Percentiles rank a stretch among this genome's conserved stretches.
These are phyloP conservation scores for Fusarium austroafricanum DNA, from an alignment of 2,329 filamentous ascomycete genomes.

Conservation along the genomic window DNA sequence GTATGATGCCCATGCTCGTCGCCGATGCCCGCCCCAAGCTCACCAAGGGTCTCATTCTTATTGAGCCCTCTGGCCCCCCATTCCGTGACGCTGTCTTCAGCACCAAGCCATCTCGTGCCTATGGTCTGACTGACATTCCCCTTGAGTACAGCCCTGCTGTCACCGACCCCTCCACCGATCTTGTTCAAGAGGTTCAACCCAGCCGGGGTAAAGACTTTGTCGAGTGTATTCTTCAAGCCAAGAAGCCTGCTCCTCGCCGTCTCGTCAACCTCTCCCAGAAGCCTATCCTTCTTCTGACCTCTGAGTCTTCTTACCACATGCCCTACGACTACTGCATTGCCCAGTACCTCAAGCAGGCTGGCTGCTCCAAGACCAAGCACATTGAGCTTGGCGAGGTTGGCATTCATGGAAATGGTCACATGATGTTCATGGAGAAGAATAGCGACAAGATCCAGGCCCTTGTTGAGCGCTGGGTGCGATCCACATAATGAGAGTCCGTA, in stretches of 20 bases:
- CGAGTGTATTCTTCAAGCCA: slow-evolving; percentile 33
- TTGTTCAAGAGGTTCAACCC: slow-evolving; percentile 25
- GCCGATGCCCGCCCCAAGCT: slow-evolving; percentile 51
- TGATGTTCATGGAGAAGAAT: slow-evolving; percentile 44
- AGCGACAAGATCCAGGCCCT: slow-evolving; percentile 20
- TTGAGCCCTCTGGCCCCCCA: slow-evolving; percentile 62
- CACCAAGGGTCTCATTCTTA: slow-evolving; percentile 54
- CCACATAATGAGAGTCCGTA: background rate
- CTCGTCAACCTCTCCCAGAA: slow-evolving; percentile 52
- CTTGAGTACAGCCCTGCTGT: slow-evolving; percentile 59
- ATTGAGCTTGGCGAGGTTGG: slow-evolving; percentile 34
- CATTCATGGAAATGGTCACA: slow-evolving; percentile 40
- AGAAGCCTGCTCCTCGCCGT: slow-evolving; percentile 17
- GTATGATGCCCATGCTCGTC: slow-evolving; percentile 50
- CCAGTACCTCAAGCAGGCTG: slow-evolving; percentile 32
- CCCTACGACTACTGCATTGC: slow-evolving; percentile 40
- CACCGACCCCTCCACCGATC: slow-evolving; percentile 26
- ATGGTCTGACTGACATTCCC: slow-evolving; percentile 60
- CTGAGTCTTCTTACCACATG: slow-evolving; percentile 38
- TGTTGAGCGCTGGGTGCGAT: background rate
- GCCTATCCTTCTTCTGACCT: slow-evolving; percentile 36
- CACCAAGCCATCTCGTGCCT: slow-evolving; percentile 51
- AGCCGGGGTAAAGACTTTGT: slow-evolving; percentile 8
- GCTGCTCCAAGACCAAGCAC: slow-evolving; percentile 35
- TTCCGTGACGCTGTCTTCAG: slow-evolving; percentile 57